These are phyloP conservation scores for Taxillus chinensis DNA, from an alignment of 164 flowering plant genomes.

Conservation along the genomic window DNA sequence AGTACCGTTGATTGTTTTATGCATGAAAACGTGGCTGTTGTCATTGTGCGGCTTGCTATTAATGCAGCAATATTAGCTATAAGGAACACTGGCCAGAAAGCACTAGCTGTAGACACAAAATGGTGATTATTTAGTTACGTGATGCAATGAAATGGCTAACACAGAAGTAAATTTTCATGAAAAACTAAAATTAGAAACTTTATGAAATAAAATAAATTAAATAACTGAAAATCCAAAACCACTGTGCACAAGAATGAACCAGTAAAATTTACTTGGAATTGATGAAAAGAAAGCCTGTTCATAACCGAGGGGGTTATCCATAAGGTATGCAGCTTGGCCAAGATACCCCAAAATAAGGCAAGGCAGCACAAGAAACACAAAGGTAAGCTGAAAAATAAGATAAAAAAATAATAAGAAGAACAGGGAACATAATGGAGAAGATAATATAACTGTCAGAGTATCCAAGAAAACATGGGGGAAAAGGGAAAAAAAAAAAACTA, in stretches of 20 bases:
- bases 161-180: no score
- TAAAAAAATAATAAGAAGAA: slow-evolving; percentile 2
- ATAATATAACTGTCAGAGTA: not conserved
- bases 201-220: not conserved
- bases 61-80: slow-evolving; percentile 90
- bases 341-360: slow-evolving; percentile 94
- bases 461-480: not conserved
- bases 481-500: not conserved
- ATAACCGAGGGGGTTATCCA: slow-evolving; percentile 45
- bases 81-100: slow-evolving; percentile 81
- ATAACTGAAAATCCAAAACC: not conserved
- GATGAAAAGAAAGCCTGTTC: slow-evolving; percentile 75
- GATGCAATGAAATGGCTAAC: no score
- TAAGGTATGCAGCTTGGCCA: slow-evolving; percentile 97
- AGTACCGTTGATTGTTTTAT: slow-evolving; percentile 92
- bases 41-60: slow-evolving; percentile 96
- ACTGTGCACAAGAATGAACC: not conserved
- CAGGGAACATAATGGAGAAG: not conserved
- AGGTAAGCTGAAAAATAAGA: slow-evolving; percentile 64
- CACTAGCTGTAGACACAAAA: slow-evolving; percentile 49
- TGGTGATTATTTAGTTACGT: no score
- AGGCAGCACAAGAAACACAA: slow-evolving; percentile 85
- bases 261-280: slow-evolving; percentile 59
- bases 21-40: slow-evolving; percentile 95
- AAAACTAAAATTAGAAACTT: not conserved